Evolutionary conservation across 140 eudicot species (phyloP).

Genomic region (Flaveria floridana): DNA sequence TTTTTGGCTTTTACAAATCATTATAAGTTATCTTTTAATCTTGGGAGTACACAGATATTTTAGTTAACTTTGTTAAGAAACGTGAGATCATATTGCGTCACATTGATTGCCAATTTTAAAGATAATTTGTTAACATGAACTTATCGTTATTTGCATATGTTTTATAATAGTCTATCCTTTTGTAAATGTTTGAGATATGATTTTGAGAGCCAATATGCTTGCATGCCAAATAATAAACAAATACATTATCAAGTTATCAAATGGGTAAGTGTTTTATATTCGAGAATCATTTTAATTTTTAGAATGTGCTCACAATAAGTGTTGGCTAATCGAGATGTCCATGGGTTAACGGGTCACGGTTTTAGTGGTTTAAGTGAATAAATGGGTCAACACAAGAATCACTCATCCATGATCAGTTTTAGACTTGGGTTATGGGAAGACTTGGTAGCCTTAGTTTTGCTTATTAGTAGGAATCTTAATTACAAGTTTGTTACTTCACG

Average conservation of each 20-base stretch:
- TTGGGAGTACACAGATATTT: not conserved
- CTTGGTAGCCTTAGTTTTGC: too few relatives aligned
- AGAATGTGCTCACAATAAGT: not conserved
- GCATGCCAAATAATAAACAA: not conserved
- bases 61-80: not conserved
- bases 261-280: not conserved
- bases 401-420: too few relatives aligned
- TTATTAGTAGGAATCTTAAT: too few relatives aligned
- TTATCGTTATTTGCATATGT: not conserved
- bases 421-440: too few relatives aligned
- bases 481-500: too few relatives aligned
- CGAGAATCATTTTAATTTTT: not conserved
- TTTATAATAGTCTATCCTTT: not conserved
- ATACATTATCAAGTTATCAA: not conserved
- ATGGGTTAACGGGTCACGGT: too few relatives aligned
- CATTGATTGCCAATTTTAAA: not conserved
- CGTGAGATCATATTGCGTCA: not conserved
- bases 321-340: too few relatives aligned
- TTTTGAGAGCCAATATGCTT: conserved; percentile 2
- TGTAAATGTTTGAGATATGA: not conserved
- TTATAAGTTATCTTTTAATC: not conserved
- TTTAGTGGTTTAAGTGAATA: too few relatives aligned
- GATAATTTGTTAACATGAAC: not conserved
- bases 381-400: too few relatives aligned
- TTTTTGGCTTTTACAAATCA: not conserved